A percentile compares a stretch with the other conserved stretches of the same genome.
Evolutionary conservation across 768 basidiomycete species (phyloP).

Genomic region (Sarcomyxa edulis): DNA sequence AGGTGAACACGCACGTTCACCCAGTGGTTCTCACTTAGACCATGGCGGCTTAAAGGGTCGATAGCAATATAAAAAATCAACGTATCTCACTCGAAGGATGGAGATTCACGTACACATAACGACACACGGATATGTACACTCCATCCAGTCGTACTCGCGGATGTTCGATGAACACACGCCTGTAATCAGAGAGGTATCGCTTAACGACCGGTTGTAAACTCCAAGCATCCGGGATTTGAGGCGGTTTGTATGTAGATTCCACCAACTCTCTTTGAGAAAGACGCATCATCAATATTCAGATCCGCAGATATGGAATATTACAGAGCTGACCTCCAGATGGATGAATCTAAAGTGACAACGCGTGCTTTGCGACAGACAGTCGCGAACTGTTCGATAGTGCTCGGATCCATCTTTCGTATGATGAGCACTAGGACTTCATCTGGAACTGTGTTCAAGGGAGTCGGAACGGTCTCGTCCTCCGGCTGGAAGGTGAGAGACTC

Average conservation of each 20-base stretch:
- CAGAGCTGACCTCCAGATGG: constrained; percentile 66
- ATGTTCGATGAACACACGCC: constrained; percentile 77
- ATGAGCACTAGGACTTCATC: constrained; percentile 72
- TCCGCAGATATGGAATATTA: constrained; percentile 1
- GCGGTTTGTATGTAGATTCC: constrained; percentile 60
- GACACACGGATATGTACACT: constrained; percentile 88
- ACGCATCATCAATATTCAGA: neutral
- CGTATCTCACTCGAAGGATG: constrained; percentile 3
- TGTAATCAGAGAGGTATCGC: constrained; percentile 57
- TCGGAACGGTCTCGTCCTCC: constrained; percentile 57
- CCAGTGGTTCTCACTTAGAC: constrained; percentile 83
- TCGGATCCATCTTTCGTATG: constrained; percentile 59
- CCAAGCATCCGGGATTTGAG: constrained; percentile 59
- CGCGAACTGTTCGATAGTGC: constrained; percentile 75
- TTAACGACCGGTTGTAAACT: constrained; percentile 44
- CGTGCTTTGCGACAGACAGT: constrained; percentile 69
- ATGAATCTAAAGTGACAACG: constrained; percentile 60
- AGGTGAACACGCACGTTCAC: constrained; percentile 55
- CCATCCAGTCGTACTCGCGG: constrained; percentile 84
- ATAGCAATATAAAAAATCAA: constrained; percentile 4
- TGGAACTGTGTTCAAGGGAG: constrained; percentile 58
- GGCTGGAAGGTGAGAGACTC: constrained; percentile 53
- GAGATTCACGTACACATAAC: constrained; percentile 64
- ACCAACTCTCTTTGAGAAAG: constrained; percentile 63
- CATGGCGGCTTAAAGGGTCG: constrained; percentile 48